phyloP scores from a whole-genome alignment of 2,329 filamentous ascomycete genomes.

The Akanthomyces dipterigenus region DNA sequence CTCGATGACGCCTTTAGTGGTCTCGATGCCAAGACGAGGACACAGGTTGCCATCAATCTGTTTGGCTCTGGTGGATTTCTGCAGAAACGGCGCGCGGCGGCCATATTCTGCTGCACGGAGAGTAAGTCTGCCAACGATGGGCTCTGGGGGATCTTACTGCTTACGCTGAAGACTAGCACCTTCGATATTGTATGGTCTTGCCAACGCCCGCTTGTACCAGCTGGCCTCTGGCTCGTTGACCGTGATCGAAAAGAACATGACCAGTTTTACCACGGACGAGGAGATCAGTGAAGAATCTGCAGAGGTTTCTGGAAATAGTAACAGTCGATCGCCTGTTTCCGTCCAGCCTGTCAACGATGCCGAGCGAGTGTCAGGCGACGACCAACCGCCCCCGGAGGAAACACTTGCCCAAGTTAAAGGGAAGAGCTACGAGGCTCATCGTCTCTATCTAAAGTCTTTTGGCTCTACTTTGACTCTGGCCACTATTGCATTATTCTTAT shows the following conservation, averaged over 20 bases:
- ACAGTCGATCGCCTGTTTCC: background rate
- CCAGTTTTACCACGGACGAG: background rate
- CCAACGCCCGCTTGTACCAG: background rate
- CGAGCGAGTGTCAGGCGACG: background rate
- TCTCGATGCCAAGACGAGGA: background rate
- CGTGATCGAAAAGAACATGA: background rate
- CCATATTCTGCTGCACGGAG: background rate
- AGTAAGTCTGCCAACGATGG: background rate
- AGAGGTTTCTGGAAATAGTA: background rate
- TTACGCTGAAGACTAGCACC: background rate
- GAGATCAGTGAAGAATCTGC: background rate
- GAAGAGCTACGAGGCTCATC: background rate
- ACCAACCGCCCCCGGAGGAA: background rate
- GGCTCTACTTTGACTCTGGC: background rate
- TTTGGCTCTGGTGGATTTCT: background rate
- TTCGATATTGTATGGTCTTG: background rate
- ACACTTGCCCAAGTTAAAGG: background rate
- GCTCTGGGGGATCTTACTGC: background rate
- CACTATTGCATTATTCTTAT: background rate
- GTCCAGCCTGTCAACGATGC: background rate
- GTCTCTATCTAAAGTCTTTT: background rate
- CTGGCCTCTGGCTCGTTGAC: background rate
- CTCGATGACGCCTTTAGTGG: slow-evolving; percentile 1
- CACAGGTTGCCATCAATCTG: background rate
- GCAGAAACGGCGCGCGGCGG: background rate